These are phyloP conservation scores for Chamaecrista fasciculata DNA, from an alignment of 306 rosid species.

Conservation along the genomic window DNA sequence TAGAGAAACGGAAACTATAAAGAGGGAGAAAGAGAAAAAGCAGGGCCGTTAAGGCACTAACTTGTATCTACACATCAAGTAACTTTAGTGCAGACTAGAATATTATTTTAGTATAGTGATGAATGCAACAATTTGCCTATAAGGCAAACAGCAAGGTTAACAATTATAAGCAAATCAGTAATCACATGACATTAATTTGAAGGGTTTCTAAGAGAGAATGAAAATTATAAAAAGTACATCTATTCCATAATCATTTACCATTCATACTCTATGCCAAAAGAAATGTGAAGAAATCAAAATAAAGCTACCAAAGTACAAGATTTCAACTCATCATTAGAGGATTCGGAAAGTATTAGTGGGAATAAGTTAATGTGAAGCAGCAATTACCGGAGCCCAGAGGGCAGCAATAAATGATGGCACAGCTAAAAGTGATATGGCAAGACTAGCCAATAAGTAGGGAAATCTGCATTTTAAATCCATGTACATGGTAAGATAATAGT, in stretches of 20 bases:
- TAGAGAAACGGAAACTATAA: background rate
- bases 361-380: background rate
- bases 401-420: slow-evolving; percentile 24
- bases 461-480: slow-evolving; percentile 38
- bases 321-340: no score
- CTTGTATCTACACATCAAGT: no score
- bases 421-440: slow-evolving; percentile 39
- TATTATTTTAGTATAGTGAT: no score
- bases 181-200: background rate
- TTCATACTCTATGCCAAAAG: background rate
- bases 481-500: background rate
- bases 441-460: slow-evolving; percentile 58
- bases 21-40: background rate
- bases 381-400: slow-evolving; percentile 53
- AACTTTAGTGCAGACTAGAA: no score
- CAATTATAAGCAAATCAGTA: background rate
- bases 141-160: background rate
- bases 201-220: background rate
- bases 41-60: background rate
- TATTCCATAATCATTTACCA: background rate
- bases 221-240: background rate
- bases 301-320: background rate
- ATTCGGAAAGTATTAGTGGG: background rate
- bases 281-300: background rate
- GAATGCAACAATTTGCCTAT: no score